Evolutionary conservation across 2,329 filamentous ascomycete genomes (phyloP), one percentile per base, ranked within the genome.

Genomic region (Paracamarosporium sp.): DNA sequence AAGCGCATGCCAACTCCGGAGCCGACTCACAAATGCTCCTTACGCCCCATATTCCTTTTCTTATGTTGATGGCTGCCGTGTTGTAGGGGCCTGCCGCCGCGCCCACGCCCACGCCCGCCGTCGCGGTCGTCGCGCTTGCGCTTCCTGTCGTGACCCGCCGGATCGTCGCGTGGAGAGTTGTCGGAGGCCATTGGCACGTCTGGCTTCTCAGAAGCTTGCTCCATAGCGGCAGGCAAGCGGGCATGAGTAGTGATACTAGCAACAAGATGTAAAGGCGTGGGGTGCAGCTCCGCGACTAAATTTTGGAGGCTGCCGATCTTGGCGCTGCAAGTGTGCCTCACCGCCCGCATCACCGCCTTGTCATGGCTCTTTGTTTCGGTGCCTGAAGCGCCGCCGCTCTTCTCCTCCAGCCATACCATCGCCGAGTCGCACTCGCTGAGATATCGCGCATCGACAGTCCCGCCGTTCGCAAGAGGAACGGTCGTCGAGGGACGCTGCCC

Each of bases 11-110:
- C 44, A 31, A 44, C 11, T 50, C 24, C 25, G 22, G 24, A 12
- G 44, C 20, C 41, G n/a, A 57, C 84, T 73, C 81, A 90, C 88
- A 83, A 83, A 78, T 86, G 88, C 73, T 88, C 87, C 60, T 80
- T 81, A 76, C 88, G 80, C 68, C 88, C 88, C 85, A 89, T 79
- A 85, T 89, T 85, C 75, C 82, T 82, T 73, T 85, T 88, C 85
- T 86, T 87, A 83, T 81, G 79, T 73, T 67, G 60, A 73, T 67
- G 71, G 70, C 73, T 74, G 62, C 74, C 73, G 57, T 76, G 74
- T 64, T 76, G 73, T 50, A 76, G 64, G 51, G 43, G 41, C 30
- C 65, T 66, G 56, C 68, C 59, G 24, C 67, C 70, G 71, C 70
- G 67, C 48, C 74, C 72, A 71, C 70, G 46, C 17, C 63, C 62